These are phyloP conservation scores for Castanea mollissima DNA, from an alignment of 306 rosid species.

Conservation along the genomic window DNA sequence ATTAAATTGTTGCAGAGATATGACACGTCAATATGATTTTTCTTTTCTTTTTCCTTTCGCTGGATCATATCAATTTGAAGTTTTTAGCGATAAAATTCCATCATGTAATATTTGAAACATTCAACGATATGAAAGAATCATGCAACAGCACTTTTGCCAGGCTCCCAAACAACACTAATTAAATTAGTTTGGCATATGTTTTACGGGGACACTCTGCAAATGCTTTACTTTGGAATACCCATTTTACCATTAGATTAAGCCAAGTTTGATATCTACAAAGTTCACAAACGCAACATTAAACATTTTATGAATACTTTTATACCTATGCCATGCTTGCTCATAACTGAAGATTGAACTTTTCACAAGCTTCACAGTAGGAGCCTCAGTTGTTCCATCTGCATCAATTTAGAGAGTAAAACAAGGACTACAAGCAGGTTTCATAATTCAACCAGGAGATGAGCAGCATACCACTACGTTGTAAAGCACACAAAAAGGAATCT, in stretches of 20 bases:
- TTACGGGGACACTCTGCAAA: background rate
- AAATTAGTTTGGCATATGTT: background rate
- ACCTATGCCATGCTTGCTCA: slow-evolving; percentile 99
- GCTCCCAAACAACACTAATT: background rate
- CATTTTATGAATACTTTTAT: slow-evolving; percentile 26
- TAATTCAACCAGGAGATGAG: slow-evolving; percentile 19
- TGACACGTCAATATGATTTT: background rate
- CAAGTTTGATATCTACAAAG: slow-evolving; percentile 3
- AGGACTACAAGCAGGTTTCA: slow-evolving; percentile 19
- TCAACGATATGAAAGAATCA: background rate
- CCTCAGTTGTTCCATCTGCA: slow-evolving; percentile 70
- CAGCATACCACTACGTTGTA: slow-evolving; percentile 74
- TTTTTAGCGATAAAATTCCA: background rate
- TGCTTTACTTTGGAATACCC: background rate
- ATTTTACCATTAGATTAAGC: background rate
- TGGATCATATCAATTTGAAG: background rate
- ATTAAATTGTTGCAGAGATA: background rate
- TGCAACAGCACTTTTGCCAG: background rate
- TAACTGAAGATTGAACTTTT: slow-evolving; percentile 92
- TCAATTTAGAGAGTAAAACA: slow-evolving; percentile 39
- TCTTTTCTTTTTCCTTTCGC: too few species aligned
- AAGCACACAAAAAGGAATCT: slow-evolving; percentile 84
- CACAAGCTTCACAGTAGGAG: slow-evolving; percentile 74
- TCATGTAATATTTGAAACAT: background rate
- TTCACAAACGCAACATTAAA: slow-evolving; percentile 6